Evolutionary conservation across 768 basidiomycete genomes (phyloP), one percentile per base, ranked within the genome.

Genomic region (Trametes cubensis): DNA sequence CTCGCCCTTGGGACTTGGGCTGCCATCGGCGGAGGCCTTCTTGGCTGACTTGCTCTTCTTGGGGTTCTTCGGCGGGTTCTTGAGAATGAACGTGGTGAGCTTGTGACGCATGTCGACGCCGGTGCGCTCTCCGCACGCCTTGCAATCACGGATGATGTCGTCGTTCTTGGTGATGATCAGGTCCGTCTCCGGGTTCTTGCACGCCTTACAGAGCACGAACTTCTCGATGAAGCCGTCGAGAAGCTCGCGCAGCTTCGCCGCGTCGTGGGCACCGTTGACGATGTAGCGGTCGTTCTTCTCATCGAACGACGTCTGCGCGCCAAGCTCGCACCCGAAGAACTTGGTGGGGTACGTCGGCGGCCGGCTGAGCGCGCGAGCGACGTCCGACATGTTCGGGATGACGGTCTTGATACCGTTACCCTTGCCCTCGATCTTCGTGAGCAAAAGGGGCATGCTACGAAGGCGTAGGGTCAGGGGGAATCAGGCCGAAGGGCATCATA

Each of bases 381-480:
- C 90, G 76, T 98, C 97, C 62, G 93, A 86, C 94, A 99, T 98
- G 79, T 99, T 99, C 20, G 95, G 95, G 56, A 98, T 79, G 72
- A 99, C 95, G 48, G 97, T 99, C 81, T 99, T 99, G 79, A 99
- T 98, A 70, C 97, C 97, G 75, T 99, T 99, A 63, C 97, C 97
- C 77, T 95, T 95, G 70, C 97, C 97, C 79, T 99, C 97, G 39
- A 98, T 95, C 81, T 98, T 98, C 65, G 91, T 96, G 66, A 85
- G 83, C 64, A 99, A 85, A 61, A 95, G 74, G 58, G 97, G 97
- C 97, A 99, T 99, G 66, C 94, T 95, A 52, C 26, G 46, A 15
- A 64, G 15, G 26, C 44, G 25, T 41, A 68, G 46, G 67, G 70
- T 55, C n/a, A 58, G 28, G 39, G 39, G 21, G 44, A 13, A 44